phyloP scores from a whole-genome alignment of 2,329 filamentous ascomycete species.

The Emergomyces africanus region DNA sequence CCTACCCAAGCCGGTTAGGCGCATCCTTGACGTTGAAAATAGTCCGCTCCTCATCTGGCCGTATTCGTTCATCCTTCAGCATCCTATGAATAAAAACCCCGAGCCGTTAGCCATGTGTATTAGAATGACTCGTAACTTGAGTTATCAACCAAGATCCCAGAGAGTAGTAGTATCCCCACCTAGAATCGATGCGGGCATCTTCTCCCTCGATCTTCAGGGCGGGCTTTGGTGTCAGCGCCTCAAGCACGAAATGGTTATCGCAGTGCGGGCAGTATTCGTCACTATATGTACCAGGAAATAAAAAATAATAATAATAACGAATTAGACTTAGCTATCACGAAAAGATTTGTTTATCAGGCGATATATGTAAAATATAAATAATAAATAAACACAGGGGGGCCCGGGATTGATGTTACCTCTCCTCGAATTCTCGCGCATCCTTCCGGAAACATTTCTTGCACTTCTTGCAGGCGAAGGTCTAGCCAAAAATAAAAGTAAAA shows the following conservation, averaged over 20 bases:
- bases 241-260: slow-evolving; percentile 95
- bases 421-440: slow-evolving; percentile 81
- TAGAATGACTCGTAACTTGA: not conserved
- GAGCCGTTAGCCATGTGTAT: not conserved
- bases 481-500: not conserved
- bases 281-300: slow-evolving; percentile 34
- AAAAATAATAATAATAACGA: not conserved
- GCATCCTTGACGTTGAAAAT: slow-evolving; percentile 68
- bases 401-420: slow-evolving; percentile 38
- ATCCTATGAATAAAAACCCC: slow-evolving; percentile 43
- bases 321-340: not conserved
- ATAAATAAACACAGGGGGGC: not conserved
- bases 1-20: slow-evolving; percentile 62
- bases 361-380: not conserved
- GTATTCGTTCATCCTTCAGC: slow-evolving; percentile 78
- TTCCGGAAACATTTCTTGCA: slow-evolving; percentile 98
- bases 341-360: too few relatives aligned
- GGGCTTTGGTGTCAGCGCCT: slow-evolving; percentile 72
- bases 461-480: slow-evolving; percentile 89
- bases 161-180: slow-evolving; percentile 27
- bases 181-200: slow-evolving; percentile 69
- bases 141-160: not conserved
- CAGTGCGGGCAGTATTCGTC: slow-evolving; percentile 99
- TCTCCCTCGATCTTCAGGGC: slow-evolving; percentile 80
- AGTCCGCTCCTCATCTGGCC: slow-evolving; percentile 44